Base-by-base conservation (phyloP, 495 filamentous ascomycete species). In the Penicillium arizonense region DNA sequence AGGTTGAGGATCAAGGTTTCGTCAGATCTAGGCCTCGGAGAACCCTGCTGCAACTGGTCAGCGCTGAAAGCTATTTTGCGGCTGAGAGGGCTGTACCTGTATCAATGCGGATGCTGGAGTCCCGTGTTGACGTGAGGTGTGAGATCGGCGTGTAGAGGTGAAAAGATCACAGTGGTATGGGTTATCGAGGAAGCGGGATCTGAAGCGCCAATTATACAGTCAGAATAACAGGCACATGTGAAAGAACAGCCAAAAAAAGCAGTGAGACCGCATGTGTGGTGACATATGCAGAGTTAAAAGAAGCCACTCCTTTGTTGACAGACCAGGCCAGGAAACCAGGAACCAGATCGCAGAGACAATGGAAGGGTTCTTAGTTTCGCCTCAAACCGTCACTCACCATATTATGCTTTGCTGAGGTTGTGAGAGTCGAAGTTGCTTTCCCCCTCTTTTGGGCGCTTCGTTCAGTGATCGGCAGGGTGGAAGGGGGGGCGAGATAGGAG, bases 281-380 rank as follows among this genome's bases (percentile, higher is more conserved):
- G 59, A 54, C 54, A 56, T 58, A 63, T 55, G 63, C 60, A 66
- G 32, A 20, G 44, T 45, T 47, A 44, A 56, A 63, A 48, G 51
- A 40, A 47, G 38, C 50, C 56, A 55, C 50, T 24, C 45, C 39
- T 64, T 57, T 54, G 45, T 60, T 35, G 48, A 57, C 11, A 18
- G 34, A 30, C 56, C 52, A 58, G 56, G 44, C 43, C 53, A 57
- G 52, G 43, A 16, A 58, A 41, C 43, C 53, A 57, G 52, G 43
- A 16, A 58, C 49, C 24, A 49, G 18, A 38, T 43, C 28, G 44
- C 16, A 37, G 38, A 44, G 36, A 65, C 59, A 59, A 59, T 59
- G 48, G 40, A 26, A 37, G 20, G 46, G 43, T 52, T 52, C 26
- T 24, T 18, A 18, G 18, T 18, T 18, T 47, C n/a, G n/a, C 10